Base-by-base conservation (phyloP, 305 asterid genomes). In the Euphrasia arctica region DNA sequence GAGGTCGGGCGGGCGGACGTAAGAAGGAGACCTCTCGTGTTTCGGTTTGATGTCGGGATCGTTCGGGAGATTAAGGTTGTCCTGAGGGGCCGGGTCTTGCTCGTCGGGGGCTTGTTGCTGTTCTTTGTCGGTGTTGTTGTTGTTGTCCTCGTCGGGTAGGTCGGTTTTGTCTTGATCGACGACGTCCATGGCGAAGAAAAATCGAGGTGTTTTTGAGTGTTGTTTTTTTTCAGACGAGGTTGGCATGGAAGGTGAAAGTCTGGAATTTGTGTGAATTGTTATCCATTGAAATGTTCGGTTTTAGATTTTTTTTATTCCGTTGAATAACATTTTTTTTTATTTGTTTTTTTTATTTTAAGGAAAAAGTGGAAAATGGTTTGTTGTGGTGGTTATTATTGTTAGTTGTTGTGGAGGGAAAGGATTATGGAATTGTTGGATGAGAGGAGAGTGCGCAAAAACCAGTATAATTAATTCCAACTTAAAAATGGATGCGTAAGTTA, bases 1-100 rank as follows among this genome's bases (percentile, higher is more conserved):
- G 18, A 92, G 85, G 80, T 90, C 97, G 10, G 95, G 97, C 15
- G 96, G 94, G 22, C 18, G 54, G 2, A 13, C 5, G 14, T 2
- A 12, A 4, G 50, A 45, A 45, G 50, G 13, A 45, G 14, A 12
- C 3, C 14, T 10, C 3, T 45, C 50, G 50, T 10, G 50, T 2
- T 10, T 43, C 4, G 2, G 10, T 43, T 4, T 13, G 50, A 0
- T 4, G 50, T 43, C 50, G 14, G 14, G 50, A 45, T 45, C 50
- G 4, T 43, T 43, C 12, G 5, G 5, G 50, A 0, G 50, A 45
- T n/a, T 8, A 15, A 2, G 15, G n/a, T 10, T 3, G 51, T 45
- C 51, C 12, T 45, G 15, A 45, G 15, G 14, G 13, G 15, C 22
- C 22, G 22, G 51, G 0, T 45, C 51, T 11, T 45, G 51, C 4